Evolutionary conservation across 768 basidiomycete species (phyloP), one percentile per base, ranked within the genome.

Genomic region (Macrolepiota fuliginosa): DNA sequence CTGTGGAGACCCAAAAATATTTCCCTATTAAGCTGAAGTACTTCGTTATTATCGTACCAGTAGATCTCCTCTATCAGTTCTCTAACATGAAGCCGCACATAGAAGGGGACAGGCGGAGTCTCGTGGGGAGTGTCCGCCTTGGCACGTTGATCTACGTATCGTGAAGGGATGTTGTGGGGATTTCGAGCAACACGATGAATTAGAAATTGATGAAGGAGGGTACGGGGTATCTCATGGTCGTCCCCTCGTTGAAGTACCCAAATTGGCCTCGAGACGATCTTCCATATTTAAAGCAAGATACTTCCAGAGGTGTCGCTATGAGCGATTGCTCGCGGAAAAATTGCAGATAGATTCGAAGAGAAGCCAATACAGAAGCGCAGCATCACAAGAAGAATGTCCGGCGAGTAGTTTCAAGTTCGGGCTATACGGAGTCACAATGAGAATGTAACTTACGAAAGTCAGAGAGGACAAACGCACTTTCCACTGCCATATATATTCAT

Each of bases 321-420:
- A 47, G 24, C n/a, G n/a, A n/a, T n/a, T n/a, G n/a, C n/a, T 45
- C 55, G 24, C 0, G 24, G 27, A 17, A 36, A 53, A 54, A n/a
- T 19, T 54, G 11, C 7, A 4, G 19, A 50, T 54, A 22, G 36
- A 53, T 29, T 24, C 47, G 12, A 15, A 27, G 47, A 17, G 29
- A 32, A 3, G 17, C 42, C 17, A 15, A 19, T 45, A 19, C 42
- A 45, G 47, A 49, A n/a, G 29, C 39, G 17, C 25, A 19, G 11
- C 29, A 17, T 68, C 61, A 97, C 67, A 97, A 75, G 79, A 96
- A 97, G 77, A 97, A 97, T 15, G 93, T 96, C 69, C 86, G 81
- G 73, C 94, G 85, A 11, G 89, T 90, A 3, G 92, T 91, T 76
- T 98, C 94, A 70, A 98, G 79, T 76, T 95, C 91, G n/a, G 96